Evolutionary conservation across 768 basidiomycete species (phyloP).

Genomic region (Boletus edulis): DNA sequence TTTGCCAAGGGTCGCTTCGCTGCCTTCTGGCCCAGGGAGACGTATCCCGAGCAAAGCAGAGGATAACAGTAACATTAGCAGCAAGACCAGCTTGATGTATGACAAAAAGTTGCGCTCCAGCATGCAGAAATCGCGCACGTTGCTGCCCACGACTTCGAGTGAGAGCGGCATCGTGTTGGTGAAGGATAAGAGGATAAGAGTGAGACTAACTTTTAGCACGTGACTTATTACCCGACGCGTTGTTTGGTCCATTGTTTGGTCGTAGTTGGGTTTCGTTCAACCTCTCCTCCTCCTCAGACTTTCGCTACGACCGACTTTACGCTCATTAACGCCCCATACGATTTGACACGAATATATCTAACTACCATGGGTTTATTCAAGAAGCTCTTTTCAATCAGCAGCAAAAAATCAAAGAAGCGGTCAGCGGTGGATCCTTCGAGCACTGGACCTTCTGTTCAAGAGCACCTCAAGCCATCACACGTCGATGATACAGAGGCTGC

Average conservation of each 20-base stretch:
- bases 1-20: conserved; percentile 20
- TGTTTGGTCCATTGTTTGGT: conserved; percentile 43
- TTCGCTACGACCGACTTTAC: conserved; percentile 18
- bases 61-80: conserved; percentile 61
- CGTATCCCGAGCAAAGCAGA: conserved; percentile 62
- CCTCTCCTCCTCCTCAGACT: not conserved
- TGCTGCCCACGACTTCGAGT: conserved; percentile 52
- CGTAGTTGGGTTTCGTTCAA: conserved; percentile 30
- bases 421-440: conserved; percentile 21
- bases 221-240: conserved; percentile 15
- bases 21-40: conserved; percentile 42
- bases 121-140: conserved; percentile 76
- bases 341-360: conserved; percentile 23
- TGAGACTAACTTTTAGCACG: conserved; percentile 8
- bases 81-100: conserved; percentile 62
- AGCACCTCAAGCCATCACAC: conserved; percentile 12
- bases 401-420: conserved; percentile 57
- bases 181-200: too few relatives aligned
- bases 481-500: conserved; percentile 47
- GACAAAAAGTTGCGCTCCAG: conserved; percentile 73
- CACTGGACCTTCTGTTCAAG: conserved; percentile 22
- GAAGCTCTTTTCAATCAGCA: conserved; percentile 65
- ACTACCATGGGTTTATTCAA: conserved; percentile 65
- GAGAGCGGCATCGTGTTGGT: conserved; percentile 12
- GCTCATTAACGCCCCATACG: conserved; percentile 30